Percentiles rank a stretch among this genome's conserved stretches.
Conservation (phyloP, 1,284 basidiomycete species). For the Ustanciosporium gigantosporum region DNA sequence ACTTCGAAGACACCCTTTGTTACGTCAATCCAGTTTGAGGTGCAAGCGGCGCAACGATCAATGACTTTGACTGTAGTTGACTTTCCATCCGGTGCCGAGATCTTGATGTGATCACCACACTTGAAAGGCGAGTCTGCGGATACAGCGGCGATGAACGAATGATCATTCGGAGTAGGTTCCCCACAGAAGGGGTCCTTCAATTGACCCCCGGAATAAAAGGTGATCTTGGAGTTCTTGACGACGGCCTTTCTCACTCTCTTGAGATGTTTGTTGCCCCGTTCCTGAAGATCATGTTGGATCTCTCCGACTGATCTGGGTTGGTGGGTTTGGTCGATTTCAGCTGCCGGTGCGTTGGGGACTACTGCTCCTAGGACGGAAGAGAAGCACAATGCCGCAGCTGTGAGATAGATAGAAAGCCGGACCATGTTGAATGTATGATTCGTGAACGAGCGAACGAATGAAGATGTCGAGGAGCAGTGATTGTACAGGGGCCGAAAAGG, state of each 20-base stretch:
- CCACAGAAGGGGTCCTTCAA: conserved; percentile 24
- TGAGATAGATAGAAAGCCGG: too few species aligned
- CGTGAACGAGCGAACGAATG: too few species aligned
- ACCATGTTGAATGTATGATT: too few species aligned
- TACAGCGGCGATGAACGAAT: conserved; percentile 25
- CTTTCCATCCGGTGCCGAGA: conserved; percentile 3
- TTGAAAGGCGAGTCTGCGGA: conserved; percentile 14
- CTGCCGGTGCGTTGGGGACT: too few species aligned
- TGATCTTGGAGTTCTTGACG: conserved; percentile 14
- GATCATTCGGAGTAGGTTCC: conserved; percentile 6
- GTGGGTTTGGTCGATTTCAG: too few species aligned
- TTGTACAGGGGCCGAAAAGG: too few species aligned
- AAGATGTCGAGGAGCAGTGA: too few species aligned
- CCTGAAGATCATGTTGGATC: too few species aligned
- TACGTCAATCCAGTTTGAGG: conserved; percentile 20
- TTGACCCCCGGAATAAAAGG: conserved; percentile 20
- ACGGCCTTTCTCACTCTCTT: neutral
- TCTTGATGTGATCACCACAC: conserved; percentile 24
- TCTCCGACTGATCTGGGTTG: too few species aligned
- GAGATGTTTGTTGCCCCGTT: neutral
- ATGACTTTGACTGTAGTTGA: conserved; percentile 11
- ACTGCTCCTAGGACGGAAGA: too few species aligned
- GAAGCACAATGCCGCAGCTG: too few species aligned
- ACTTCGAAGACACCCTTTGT: conserved; percentile 33
- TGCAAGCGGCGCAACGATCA: conserved; percentile 23